These are phyloP conservation scores for Amniculicola lignicola DNA, from an alignment of 495 filamentous ascomycete species.

Conservation along the genomic window DNA sequence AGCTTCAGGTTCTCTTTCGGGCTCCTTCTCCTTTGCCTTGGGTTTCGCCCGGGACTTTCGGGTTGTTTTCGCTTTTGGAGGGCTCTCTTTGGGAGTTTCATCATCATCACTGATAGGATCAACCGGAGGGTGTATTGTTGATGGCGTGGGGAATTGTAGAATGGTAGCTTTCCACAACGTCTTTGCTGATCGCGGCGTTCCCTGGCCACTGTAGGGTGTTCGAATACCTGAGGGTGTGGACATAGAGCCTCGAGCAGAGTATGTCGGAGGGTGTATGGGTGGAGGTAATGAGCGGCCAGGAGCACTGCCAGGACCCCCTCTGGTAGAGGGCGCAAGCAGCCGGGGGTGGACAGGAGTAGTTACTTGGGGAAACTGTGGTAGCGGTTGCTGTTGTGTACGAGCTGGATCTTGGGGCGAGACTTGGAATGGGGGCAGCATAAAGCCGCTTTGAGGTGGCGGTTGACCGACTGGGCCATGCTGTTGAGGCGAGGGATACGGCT, in stretches of 20 bases:
- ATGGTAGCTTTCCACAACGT: conserved; percentile 23
- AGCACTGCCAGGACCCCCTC: background rate
- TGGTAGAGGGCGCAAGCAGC: conserved; percentile 1
- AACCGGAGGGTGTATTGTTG: background rate
- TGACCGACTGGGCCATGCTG: conserved; percentile 16
- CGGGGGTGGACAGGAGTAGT: conserved; percentile 17
- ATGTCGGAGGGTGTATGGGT: background rate
- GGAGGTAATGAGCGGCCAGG: conserved; percentile 5
- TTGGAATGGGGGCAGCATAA: conserved; percentile 43
- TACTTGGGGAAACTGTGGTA: conserved; percentile 23
- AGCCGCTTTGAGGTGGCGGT: conserved; percentile 37
- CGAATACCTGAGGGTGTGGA: conserved; percentile 22
- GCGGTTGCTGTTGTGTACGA: conserved; percentile 26
- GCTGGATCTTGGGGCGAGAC: conserved; percentile 35
- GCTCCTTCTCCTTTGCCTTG: conserved; percentile 23
- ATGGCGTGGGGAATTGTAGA: background rate
- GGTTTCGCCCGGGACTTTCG: conserved; percentile 16
- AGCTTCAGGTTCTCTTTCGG: conserved; percentile 1
- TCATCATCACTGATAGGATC: conserved; percentile 28
- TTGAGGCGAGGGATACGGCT: conserved; percentile 19
- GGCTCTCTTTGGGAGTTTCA: conserved; percentile 1
- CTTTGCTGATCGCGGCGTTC: conserved; percentile 22
- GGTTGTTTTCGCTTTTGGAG: conserved; percentile 4
- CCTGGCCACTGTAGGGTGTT: conserved; percentile 9
- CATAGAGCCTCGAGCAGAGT: conserved; percentile 1